A percentile compares a stretch with the other conserved stretches of the same genome.
Evolutionary conservation across 768 basidiomycete species (phyloP).

Genomic region (Trametes villosa): DNA sequence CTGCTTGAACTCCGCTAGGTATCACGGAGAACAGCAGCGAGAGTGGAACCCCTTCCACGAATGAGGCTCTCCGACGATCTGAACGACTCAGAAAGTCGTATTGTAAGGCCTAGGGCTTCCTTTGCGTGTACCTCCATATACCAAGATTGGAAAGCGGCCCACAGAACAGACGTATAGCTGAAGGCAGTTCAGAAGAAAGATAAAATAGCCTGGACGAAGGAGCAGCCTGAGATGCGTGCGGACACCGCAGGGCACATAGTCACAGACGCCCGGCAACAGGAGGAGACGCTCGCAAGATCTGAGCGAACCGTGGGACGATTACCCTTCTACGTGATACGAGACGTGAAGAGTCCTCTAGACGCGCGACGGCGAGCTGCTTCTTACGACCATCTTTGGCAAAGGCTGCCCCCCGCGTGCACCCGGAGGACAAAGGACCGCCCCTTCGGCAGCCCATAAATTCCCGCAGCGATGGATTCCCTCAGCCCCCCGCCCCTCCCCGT

Average conservation of each 20-base stretch:
- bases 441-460: not conserved
- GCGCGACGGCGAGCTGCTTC: not conserved
- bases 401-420: not conserved
- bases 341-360: not conserved
- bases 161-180: too few species aligned
- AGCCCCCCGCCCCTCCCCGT: not conserved
- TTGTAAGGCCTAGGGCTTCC: too few species aligned
- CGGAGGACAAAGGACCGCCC: not conserved
- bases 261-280: not conserved
- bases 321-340: not conserved
- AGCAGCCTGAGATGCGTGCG: not conserved
- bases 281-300: not conserved
- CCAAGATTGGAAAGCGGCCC: too few species aligned
- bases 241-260: too few species aligned
- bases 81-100: too few species aligned
- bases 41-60: too few species aligned
- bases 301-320: conserved; percentile 1
- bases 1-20: too few species aligned
- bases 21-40: too few species aligned
- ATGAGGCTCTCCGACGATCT: too few species aligned
- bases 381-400: not conserved
- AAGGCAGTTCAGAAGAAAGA: not conserved
- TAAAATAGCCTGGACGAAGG: not conserved
- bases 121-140: too few species aligned
- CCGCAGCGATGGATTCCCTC: not conserved